Conservation (phyloP, 257 asterid species). For the Striga asiatica region DNA sequence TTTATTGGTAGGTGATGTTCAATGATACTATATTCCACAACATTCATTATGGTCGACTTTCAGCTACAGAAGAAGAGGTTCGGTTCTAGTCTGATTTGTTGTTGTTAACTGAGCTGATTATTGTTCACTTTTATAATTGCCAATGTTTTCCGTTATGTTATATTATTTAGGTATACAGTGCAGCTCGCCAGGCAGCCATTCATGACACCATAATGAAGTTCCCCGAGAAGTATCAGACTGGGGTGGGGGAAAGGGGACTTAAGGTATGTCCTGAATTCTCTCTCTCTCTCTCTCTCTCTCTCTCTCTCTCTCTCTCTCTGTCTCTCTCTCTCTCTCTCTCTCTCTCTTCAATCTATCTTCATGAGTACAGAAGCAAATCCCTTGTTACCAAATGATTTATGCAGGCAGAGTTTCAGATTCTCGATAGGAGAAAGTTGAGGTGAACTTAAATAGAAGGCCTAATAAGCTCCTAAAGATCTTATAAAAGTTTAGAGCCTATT, state of each 20-base stretch:
- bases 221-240: slow-evolving; percentile 68
- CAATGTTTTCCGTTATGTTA: slow-evolving; percentile 18
- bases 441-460: not conserved
- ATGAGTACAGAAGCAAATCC: not conserved
- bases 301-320: no score
- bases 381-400: not conserved
- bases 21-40: slow-evolving; percentile 95
- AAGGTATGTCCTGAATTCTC: slow-evolving; percentile 43
- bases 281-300: no score
- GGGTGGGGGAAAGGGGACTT: slow-evolving; percentile 98
- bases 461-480: not conserved
- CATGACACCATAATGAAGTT: slow-evolving; percentile 90
- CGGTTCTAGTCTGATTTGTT: slow-evolving; percentile 7
- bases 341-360: no score
- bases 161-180: slow-evolving; percentile 83
- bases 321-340: no score
- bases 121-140: slow-evolving; percentile 1
- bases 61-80: slow-evolving; percentile 91
- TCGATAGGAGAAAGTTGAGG: not conserved
- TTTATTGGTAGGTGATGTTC: slow-evolving; percentile 69
- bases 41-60: slow-evolving; percentile 84
- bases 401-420: not conserved
- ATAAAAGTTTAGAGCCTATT: not conserved
- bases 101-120: not conserved
- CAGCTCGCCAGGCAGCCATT: slow-evolving; percentile 93